A percentile compares a stretch with the other conserved stretches of the same genome.
Conservation (phyloP, 768 basidiomycete genomes). For the Amanita rubescens region DNA sequence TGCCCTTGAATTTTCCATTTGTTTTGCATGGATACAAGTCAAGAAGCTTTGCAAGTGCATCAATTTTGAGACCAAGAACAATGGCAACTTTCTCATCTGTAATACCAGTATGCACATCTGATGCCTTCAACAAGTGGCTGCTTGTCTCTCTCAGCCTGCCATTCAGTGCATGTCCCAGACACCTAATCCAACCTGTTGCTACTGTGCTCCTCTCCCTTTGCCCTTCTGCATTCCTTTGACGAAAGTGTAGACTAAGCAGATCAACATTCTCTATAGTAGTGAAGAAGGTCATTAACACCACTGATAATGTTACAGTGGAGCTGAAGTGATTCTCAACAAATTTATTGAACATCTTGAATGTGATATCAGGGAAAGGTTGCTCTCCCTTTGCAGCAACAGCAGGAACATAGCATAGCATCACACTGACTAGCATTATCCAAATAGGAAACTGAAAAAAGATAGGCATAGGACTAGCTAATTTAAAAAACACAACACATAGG, state of each 20-base stretch:
- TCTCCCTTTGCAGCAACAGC: neutral
- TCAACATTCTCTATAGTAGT: neutral
- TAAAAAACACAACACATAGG: neutral
- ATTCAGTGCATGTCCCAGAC: neutral
- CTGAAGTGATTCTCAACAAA: constrained; percentile 1
- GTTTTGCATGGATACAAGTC: neutral
- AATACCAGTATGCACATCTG: neutral
- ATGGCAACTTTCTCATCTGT: neutral
- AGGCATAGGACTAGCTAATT: neutral
- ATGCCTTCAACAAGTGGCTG: neutral
- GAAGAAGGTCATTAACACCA: neutral
- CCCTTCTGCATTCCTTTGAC: neutral
- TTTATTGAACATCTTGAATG: constrained; percentile 1
- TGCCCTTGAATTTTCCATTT: neutral
- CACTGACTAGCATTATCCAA: neutral
- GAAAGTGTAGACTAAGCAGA: neutral
- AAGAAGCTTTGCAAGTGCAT: neutral
- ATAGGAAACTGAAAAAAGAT: neutral
- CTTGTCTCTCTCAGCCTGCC: neutral
- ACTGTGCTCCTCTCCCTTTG: neutral
- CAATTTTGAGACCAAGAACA: neutral
- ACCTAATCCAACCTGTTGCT: neutral
- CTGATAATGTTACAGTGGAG: constrained; percentile 1
- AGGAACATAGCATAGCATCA: neutral
- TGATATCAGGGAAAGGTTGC: constrained; percentile 4